Evolutionary conservation across 73 alveolate species (phyloP), one percentile per base, ranked within the genome.

Genomic region (Durusdinium trenchii): DNA sequence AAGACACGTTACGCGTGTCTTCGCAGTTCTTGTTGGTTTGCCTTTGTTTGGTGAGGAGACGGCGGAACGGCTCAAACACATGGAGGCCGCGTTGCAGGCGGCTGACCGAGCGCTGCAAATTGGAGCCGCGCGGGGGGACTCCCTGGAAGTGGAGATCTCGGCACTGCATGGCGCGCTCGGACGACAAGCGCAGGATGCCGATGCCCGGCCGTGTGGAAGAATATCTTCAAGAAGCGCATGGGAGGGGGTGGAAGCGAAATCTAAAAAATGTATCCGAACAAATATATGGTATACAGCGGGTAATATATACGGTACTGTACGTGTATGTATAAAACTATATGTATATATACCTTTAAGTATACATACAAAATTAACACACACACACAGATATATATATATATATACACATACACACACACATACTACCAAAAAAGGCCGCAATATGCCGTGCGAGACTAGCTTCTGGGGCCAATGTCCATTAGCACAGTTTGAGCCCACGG

Each of bases 41-140:
- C 5, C 36, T 6, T n/a, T 73, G 3, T 12, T 6, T 36, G 54
- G 54, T 30, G 50, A 81, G 91, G 91, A 87, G 60, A 43, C 47
- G 20, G 81, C 69, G 64, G 83, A 87, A 46, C 95, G 95, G 9
- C 18, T 87, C 48, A 87, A 87, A 46, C 23, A 57, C 84, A 87
- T 87, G 95, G 95, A 87, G 78, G 32, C 83, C 3, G 95, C 95
- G 3, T 47, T 67, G 10, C 95, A 47, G 48, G 83, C 95, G 4
- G 95, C 95, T 35, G 95, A 87, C 36, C 95, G 95, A 43, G 95
- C 82, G 30, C 95, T 87, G 20, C 95, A 87, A 83, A 87, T 87
- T 23, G 95, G 95, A 2, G 95, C 95, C 12, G 95, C 95, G 28
- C 78, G 95, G 32, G 95, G 83, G 38, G 95, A 87, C 52, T 87